Evolutionary conservation across 208 protist genomes (phyloP), one percentile per base, ranked within the genome.

Genomic region (Acanthamoeba healyi): DNA sequence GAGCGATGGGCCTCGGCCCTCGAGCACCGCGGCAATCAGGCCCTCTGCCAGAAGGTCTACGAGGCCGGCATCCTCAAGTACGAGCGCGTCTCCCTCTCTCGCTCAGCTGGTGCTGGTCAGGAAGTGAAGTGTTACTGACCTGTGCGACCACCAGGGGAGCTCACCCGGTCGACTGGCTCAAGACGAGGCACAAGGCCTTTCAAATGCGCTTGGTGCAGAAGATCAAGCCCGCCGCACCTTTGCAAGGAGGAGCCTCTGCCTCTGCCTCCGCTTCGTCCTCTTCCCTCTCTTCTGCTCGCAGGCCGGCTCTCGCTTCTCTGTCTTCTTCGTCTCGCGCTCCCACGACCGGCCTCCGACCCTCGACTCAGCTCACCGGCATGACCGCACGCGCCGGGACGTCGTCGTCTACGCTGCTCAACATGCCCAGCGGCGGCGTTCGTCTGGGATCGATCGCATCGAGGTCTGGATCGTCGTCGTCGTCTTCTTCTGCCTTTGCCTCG

Each of bases 41-140:
- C 61, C 19, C 61, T 70, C 29, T 70, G 61, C 29, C 61, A 70
- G 61, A 70, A 70, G 29, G 61, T 70, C 61, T 70, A 70, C 61
- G 61, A 70, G n/a, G 61, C 61, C 7, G 61, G 61, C n/a, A 7
- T 70, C 61, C 61, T 29, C 19, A 70, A 70, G 61, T 70, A 26
- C 19, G 61, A n/a, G n/a, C n/a, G n/a, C n/a, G n/a, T n/a, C n/a
- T n/a, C n/a, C n/a, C n/a, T n/a, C n/a, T n/a, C n/a, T n/a, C n/a
- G n/a, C n/a, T n/a, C n/a, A n/a, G n/a, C n/a, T n/a, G n/a, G n/a
- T n/a, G n/a, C n/a, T n/a, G n/a, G n/a, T n/a, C n/a, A n/a, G n/a
- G n/a, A n/a, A n/a, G n/a, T n/a, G n/a, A n/a, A n/a, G n/a, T n/a
- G n/a, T n/a, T n/a, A n/a, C n/a, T n/a, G n/a, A n/a, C n/a, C n/a